A percentile compares a stretch with the other conserved stretches of the same genome.
These are phyloP conservation scores for Cyberlindnera mrakii DNA, from an alignment of 805 yeast species.

Conservation along the genomic window DNA sequence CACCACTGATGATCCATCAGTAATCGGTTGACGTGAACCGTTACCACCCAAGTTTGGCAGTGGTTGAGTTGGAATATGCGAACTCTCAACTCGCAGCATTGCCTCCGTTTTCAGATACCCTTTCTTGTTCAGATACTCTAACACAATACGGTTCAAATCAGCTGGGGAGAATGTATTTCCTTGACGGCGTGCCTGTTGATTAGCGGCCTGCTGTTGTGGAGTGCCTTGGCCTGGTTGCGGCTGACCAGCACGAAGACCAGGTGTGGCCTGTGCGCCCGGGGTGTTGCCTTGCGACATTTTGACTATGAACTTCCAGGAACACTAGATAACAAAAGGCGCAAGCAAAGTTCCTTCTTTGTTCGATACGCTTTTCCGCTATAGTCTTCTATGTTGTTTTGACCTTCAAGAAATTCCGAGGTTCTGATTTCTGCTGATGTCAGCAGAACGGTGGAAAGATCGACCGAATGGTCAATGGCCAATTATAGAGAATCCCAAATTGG, in stretches of 20 bases:
- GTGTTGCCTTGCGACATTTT: not conserved
- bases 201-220: constrained; percentile 3
- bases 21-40: constrained; percentile 13
- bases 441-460: too few species aligned
- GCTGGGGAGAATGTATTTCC: constrained; percentile 61
- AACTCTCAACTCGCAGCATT: constrained; percentile 80
- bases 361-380: too few species aligned
- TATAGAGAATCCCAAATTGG: too few species aligned
- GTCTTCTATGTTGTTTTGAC: too few species aligned
- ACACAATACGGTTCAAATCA: constrained; percentile 84
- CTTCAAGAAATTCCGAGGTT: too few species aligned
- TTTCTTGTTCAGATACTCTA: constrained; percentile 87
- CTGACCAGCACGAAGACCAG: not conserved
- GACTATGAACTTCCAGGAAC: too few species aligned
- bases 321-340: too few species aligned
- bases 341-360: too few species aligned
- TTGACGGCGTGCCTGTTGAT: constrained; percentile 19
- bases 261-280: not conserved
- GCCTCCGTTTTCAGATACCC: constrained; percentile 95
- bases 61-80: constrained; percentile 50
- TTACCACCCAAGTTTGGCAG: constrained; percentile 25
- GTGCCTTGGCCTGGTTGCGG: not conserved
- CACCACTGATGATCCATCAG: constrained; percentile 14
- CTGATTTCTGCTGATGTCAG: too few species aligned
- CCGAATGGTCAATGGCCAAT: too few species aligned